Conservation (phyloP, 163 green algal genomes). For the Coccomyxa subellipsoidea region DNA sequence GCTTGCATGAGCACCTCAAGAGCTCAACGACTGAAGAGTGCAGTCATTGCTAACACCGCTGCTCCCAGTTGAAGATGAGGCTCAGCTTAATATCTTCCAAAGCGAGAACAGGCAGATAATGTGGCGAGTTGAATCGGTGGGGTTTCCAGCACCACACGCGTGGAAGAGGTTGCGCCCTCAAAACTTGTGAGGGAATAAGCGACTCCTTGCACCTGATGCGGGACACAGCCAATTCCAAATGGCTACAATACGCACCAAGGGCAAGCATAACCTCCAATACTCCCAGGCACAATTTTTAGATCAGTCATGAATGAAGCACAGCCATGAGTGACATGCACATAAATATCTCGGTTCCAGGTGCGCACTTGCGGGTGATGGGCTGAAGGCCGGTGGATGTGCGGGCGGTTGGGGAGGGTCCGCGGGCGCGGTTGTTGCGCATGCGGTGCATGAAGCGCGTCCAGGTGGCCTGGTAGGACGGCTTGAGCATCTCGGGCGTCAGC, state of each 20-base stretch:
- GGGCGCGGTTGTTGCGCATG: constrained; percentile 17
- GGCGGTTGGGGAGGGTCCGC: background rate
- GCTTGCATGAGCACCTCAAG: background rate
- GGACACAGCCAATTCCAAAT: too few relatives aligned
- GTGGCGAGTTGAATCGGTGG: too few relatives aligned
- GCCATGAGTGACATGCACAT: background rate
- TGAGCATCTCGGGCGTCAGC: constrained; percentile 72
- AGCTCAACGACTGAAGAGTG: background rate
- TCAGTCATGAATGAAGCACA: too few relatives aligned
- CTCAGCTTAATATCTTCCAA: background rate
- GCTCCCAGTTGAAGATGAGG: background rate
- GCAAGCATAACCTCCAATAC: too few relatives aligned
- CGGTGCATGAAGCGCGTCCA: constrained; percentile 26
- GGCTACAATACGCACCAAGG: too few relatives aligned
- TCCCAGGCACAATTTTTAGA: too few relatives aligned
- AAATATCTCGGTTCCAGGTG: background rate
- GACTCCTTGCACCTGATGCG: too few relatives aligned
- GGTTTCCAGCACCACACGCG: too few relatives aligned
- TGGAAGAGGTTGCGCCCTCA: too few relatives aligned
- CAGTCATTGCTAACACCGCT: background rate
- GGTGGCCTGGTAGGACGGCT: constrained; percentile 42
- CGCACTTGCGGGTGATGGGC: background rate
- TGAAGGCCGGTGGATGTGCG: background rate
- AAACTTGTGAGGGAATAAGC: too few relatives aligned
- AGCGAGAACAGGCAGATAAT: too few relatives aligned